These are phyloP conservation scores for Zizania palustris DNA, from an alignment of 202 grass and related monocot species.

Conservation along the genomic window DNA sequence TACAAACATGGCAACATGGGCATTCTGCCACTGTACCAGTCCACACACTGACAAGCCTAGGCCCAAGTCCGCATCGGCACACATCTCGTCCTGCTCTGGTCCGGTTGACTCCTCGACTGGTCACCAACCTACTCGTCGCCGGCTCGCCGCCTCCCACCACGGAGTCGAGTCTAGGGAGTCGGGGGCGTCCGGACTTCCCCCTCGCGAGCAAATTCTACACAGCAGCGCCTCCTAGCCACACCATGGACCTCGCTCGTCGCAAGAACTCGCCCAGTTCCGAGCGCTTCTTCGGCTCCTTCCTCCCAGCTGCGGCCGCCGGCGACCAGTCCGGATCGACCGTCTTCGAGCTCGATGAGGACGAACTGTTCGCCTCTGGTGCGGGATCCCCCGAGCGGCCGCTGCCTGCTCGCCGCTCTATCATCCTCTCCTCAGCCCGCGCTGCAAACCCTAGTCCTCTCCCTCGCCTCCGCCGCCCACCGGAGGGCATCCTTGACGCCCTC, in stretches of 20 bases:
- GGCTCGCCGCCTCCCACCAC: constrained; percentile 45
- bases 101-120: no score
- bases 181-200: no score
- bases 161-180: not conserved
- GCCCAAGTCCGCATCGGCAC: constrained; percentile 32
- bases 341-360: constrained; percentile 84
- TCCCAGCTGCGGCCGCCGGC: constrained; percentile 32
- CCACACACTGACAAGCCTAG: not conserved
- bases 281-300: constrained; percentile 67
- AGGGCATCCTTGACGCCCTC: constrained; percentile 83
- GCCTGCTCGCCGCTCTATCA: constrained; percentile 28
- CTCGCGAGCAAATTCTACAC: not conserved
- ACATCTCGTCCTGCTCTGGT: constrained; percentile 16
- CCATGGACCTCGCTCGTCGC: constrained; percentile 65
- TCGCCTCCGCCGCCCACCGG: constrained; percentile 54
- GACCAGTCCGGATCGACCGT: constrained; percentile 35
- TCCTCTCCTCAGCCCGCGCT: constrained; percentile 38
- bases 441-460: constrained; percentile 51
- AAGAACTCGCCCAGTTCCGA: constrained; percentile 55
- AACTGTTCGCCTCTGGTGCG: constrained; percentile 60
- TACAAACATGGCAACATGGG: no score
- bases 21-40: no score
- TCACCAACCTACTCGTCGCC: constrained; percentile 33
- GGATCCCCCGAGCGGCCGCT: constrained; percentile 46
- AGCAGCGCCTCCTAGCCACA: not conserved